Conservation (phyloP, 805 yeast species). For the Ogataea methylovora region DNA sequence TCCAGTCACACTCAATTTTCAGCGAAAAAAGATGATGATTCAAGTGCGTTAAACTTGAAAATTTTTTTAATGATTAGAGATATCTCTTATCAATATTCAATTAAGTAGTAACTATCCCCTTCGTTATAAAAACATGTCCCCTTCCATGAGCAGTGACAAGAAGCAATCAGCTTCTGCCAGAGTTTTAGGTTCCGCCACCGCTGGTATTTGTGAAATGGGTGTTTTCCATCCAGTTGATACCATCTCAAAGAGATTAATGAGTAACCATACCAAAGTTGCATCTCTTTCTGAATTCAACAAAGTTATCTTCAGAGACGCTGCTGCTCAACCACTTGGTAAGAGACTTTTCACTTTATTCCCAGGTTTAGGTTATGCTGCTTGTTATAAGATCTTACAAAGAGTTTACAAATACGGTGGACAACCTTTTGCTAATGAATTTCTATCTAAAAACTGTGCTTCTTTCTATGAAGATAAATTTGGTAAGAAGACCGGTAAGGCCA, state of each 20-base stretch:
- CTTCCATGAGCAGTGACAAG: constrained; percentile 41
- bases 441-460: constrained; percentile 64
- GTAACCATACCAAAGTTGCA: constrained; percentile 65
- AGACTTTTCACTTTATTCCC: constrained; percentile 86
- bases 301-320: constrained; percentile 82
- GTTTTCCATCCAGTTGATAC: constrained; percentile 99
- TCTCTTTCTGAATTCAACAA: constrained; percentile 62
- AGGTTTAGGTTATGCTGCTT: constrained; percentile 97
- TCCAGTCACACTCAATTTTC: too few species aligned
- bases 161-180: constrained; percentile 87
- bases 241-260: constrained; percentile 90
- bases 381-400: constrained; percentile 92
- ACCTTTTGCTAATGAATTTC: constrained; percentile 93
- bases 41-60: too few species aligned
- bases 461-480: constrained; percentile 76
- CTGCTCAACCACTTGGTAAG: constrained; percentile 58
- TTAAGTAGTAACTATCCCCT: too few species aligned
- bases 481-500: constrained; percentile 93
- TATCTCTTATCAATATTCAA: too few species aligned
- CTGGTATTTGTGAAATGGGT: constrained; percentile 94
- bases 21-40: too few species aligned
- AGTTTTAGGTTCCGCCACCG: constrained; percentile 94
- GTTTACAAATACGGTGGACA: constrained; percentile 99
- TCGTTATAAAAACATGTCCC: constrained; percentile 20
- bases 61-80: too few species aligned